Evolutionary conservation across 2,329 filamentous ascomycete genomes (phyloP).

Genomic region (Cucurbitaria berberidis): DNA sequence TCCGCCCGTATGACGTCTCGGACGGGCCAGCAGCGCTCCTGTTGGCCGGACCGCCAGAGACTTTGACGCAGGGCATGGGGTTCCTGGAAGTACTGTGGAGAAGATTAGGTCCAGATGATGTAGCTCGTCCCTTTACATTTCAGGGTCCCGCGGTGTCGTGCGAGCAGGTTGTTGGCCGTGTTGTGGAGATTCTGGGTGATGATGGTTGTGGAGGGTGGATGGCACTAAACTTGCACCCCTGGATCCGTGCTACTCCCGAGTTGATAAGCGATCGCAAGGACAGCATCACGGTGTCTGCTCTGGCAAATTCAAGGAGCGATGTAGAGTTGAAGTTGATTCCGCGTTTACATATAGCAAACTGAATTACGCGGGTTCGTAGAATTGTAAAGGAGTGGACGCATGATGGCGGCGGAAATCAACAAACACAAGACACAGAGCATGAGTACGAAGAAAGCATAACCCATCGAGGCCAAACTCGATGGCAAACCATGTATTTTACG

Average conservation of each 20-base stretch:
- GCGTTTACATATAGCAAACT: background rate
- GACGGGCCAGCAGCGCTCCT: background rate
- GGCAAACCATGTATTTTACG: constrained; percentile 6
- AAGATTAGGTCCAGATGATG: constrained; percentile 3
- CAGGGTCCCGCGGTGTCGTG: constrained; percentile 12
- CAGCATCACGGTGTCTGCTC: no score
- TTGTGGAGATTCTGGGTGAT: no score
- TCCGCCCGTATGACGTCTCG: constrained; percentile 29
- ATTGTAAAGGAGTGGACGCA: background rate
- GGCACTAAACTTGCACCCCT: no score
- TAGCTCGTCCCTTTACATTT: background rate
- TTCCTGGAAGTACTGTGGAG: constrained; percentile 7
- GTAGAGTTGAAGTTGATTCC: no score
- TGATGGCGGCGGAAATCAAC: background rate
- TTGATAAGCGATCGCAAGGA: no score
- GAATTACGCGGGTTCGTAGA: background rate
- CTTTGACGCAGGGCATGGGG: constrained; percentile 12
- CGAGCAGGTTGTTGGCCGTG: background rate
- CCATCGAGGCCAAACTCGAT: background rate
- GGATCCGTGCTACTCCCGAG: no score
- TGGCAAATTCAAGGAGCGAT: no score
- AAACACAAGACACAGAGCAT: background rate
- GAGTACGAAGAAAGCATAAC: background rate
- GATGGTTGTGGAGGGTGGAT: no score
- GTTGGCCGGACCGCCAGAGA: constrained; percentile 8